Conservation (phyloP, 257 asterid species). For the Parsonsia alboflavescens region DNA sequence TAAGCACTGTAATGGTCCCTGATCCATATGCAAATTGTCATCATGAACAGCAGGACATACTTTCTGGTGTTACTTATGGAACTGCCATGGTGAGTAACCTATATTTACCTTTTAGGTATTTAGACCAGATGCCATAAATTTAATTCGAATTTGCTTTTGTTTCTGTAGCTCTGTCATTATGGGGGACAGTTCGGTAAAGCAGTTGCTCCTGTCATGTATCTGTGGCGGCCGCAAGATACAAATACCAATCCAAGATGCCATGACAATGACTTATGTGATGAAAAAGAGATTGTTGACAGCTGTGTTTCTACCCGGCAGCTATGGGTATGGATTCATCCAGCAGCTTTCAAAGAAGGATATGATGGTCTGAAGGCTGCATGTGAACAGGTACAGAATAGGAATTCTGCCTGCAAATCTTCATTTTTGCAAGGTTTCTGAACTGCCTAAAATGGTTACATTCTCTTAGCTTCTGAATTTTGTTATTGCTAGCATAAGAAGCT, state of each 20-base stretch:
- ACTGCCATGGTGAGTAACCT: constrained; percentile 56
- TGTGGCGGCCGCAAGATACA: constrained; percentile 60
- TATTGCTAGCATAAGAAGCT: not conserved
- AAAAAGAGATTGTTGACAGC: constrained; percentile 20
- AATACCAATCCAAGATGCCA: constrained; percentile 21
- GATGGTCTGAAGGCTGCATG: constrained; percentile 53
- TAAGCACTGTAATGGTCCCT: constrained; percentile 49
- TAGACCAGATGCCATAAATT: not conserved
- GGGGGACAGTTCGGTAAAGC: constrained; percentile 35
- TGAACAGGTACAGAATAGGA: constrained; percentile 35
- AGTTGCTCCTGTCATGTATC: constrained; percentile 78
- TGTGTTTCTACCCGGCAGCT: constrained; percentile 40
- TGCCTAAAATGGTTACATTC: not conserved
- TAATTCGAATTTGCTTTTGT: constrained; percentile 15
- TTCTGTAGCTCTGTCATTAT: constrained; percentile 59
- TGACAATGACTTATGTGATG: constrained; percentile 16
- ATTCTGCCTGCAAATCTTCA: not conserved
- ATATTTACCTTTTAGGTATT: constrained; percentile 8
- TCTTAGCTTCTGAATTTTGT: not conserved
- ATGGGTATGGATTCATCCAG: constrained; percentile 86
- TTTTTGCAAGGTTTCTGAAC: not conserved
- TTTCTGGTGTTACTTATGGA: constrained; percentile 56
- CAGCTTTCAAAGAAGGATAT: constrained; percentile 73
- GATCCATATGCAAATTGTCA: constrained; percentile 40
- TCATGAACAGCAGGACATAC: constrained; percentile 34